A percentile compares a stretch with the other conserved stretches of the same genome.
Conservation (phyloP, 2,329 filamentous ascomycete species). For the Epicoccum sorghinum region DNA sequence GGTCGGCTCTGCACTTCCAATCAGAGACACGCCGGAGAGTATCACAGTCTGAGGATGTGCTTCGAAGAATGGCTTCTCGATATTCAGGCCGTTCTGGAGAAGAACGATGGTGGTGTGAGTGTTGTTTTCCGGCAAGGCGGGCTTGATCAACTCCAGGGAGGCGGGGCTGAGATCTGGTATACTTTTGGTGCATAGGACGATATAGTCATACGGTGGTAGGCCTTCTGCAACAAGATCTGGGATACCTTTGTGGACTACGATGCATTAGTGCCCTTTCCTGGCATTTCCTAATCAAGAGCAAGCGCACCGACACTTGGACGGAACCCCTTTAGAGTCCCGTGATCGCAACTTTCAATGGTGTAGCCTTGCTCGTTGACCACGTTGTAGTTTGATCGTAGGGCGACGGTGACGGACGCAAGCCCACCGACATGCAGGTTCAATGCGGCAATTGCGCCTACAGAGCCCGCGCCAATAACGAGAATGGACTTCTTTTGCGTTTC, state of each 20-base stretch:
- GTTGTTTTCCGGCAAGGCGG: slow-evolving; percentile 57
- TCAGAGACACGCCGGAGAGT: slow-evolving; percentile 60
- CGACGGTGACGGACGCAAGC: slow-evolving; percentile 59
- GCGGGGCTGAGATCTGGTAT: slow-evolving; percentile 60
- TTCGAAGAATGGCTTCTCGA: slow-evolving; percentile 60
- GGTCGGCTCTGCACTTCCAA: slow-evolving; percentile 57
- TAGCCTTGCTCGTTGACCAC: slow-evolving; percentile 58
- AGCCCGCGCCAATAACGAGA: slow-evolving; percentile 62
- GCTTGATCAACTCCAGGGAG: slow-evolving; percentile 56
- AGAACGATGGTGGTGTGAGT: slow-evolving; percentile 61
- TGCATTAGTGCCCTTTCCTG: neutral
- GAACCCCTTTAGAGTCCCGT: slow-evolving; percentile 59
- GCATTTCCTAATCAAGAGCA: neutral
- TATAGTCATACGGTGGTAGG: slow-evolving; percentile 58
- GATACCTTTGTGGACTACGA: slow-evolving; percentile 55
- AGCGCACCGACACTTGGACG: slow-evolving; percentile 52
- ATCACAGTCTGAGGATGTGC: slow-evolving; percentile 60
- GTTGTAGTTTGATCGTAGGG: slow-evolving; percentile 63
- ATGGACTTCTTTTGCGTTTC: slow-evolving; percentile 44
- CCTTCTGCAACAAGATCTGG: slow-evolving; percentile 51
- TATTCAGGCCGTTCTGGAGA: slow-evolving; percentile 69
- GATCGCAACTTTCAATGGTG: slow-evolving; percentile 61
- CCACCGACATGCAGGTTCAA: slow-evolving; percentile 60
- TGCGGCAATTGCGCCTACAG: slow-evolving; percentile 63
- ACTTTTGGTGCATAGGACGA: slow-evolving; percentile 66